phyloP scores from a whole-genome alignment of 2,329 filamentous ascomycete genomes.

The Anisogramma anomala region DNA sequence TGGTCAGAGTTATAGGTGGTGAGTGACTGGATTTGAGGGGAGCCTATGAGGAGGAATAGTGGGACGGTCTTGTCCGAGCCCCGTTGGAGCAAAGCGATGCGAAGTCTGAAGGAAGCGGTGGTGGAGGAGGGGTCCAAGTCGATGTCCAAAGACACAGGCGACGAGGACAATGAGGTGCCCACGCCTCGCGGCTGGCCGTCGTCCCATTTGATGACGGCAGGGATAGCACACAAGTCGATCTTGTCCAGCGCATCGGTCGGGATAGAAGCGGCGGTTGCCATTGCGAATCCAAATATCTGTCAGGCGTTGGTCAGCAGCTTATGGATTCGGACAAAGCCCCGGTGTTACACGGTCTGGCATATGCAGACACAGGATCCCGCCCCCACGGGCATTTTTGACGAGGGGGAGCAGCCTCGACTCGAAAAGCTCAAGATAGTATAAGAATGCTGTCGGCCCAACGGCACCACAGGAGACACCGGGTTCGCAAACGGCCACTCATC shows the following conservation, averaged over 20 bases:
- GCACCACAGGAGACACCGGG: constrained; percentile 2
- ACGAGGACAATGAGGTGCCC: neutral
- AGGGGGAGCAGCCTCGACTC: constrained; percentile 6
- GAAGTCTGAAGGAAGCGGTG: neutral
- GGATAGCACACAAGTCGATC: neutral
- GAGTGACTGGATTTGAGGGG: neutral
- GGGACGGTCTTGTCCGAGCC: neutral
- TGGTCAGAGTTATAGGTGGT: neutral
- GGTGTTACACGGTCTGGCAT: neutral
- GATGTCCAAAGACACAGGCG: neutral
- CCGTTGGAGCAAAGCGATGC: neutral
- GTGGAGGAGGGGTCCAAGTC: neutral
- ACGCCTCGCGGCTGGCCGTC: neutral
- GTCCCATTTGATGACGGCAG: neutral
- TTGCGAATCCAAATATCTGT: neutral
- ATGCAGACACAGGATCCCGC: constrained; percentile 3
- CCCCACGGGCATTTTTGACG: constrained; percentile 2
- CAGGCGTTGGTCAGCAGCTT: neutral
- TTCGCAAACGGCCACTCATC: constrained; percentile 1
- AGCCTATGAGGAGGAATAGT: neutral
- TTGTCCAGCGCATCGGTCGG: neutral
- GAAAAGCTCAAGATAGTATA: neutral
- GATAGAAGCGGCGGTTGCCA: neutral
- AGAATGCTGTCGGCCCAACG: neutral
- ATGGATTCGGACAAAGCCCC: neutral